Percentiles rank a stretch among this genome's conserved stretches.
Evolutionary conservation across 2,329 filamentous ascomycete species (phyloP).

Genomic region (Tolypocladium paradoxum): DNA sequence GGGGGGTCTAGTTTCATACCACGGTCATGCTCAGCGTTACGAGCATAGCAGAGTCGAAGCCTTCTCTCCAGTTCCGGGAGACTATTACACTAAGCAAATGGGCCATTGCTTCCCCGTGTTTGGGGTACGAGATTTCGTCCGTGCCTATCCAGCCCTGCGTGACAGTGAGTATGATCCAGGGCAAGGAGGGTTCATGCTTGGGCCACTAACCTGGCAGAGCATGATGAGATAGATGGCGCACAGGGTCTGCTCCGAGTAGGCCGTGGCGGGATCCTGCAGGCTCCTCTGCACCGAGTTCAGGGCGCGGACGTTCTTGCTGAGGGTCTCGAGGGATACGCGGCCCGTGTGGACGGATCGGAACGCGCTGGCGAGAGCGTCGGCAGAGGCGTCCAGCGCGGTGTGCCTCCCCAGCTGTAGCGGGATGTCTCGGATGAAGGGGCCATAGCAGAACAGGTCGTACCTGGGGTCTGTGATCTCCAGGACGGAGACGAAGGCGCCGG

Average conservation of each 20-base stretch:
- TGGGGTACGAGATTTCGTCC: conserved; percentile 11
- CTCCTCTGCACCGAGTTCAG: conserved; percentile 15
- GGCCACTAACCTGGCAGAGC: conserved; percentile 19
- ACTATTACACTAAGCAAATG: conserved; percentile 17
- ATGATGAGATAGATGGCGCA: conserved; percentile 26
- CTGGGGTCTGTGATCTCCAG: conserved; percentile 30
- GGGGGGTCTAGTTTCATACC: conserved; percentile 8
- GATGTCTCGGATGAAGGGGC: conserved; percentile 31
- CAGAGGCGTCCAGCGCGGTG: conserved; percentile 30
- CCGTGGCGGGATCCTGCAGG: conserved; percentile 15
- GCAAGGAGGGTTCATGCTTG: too few relatives aligned
- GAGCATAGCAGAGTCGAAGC: conserved; percentile 18
- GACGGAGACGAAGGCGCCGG: conserved; percentile 15
- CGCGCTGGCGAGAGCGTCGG: conserved; percentile 17
- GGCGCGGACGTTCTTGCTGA: conserved; percentile 20
- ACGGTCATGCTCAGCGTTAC: conserved; percentile 20
- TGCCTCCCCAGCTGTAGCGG: conserved; percentile 33
- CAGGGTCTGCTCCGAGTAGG: conserved; percentile 19
- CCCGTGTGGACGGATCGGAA: conserved; percentile 13
- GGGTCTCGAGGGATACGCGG: conserved; percentile 9
- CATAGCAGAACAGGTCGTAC: conserved; percentile 36
- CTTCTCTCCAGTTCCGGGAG: conserved; percentile 11
- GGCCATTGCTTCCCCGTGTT: conserved; percentile 21
- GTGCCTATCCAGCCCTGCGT: conserved; percentile 19
- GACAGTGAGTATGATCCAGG: neutral